Evolutionary conservation across 2,329 filamentous ascomycete genomes (phyloP).

Genomic region (Botryotinia convoluta): DNA sequence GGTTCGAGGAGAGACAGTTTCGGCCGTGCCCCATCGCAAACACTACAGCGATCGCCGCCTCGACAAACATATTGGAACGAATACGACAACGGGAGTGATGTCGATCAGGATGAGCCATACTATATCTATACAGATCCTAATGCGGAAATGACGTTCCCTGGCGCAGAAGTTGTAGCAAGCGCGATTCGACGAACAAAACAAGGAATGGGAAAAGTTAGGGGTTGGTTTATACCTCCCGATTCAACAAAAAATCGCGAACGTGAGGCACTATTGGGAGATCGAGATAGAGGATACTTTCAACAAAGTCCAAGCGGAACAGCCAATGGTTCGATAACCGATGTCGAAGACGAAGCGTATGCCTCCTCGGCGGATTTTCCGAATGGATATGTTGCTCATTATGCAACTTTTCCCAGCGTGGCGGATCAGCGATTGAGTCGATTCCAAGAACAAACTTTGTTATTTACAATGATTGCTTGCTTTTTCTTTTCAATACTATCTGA

Average conservation of each 20-base stretch:
- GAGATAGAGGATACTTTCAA: conserved; percentile 22
- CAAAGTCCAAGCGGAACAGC: conserved; percentile 33
- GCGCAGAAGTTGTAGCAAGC: conserved; percentile 50
- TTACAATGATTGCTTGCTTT: conserved; percentile 54
- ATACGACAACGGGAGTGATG: conserved; percentile 77
- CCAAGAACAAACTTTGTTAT: conserved; percentile 55
- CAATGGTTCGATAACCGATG: conserved; percentile 43
- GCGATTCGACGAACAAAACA: conserved; percentile 45
- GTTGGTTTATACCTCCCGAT: conserved; percentile 46
- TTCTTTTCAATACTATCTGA: conserved; percentile 61
- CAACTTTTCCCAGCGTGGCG: conserved; percentile 50
- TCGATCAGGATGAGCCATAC: conserved; percentile 57
- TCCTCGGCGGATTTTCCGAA: conserved; percentile 47
- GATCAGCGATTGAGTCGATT: conserved; percentile 51
- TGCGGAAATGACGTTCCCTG: conserved; percentile 56
- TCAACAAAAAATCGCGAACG: conserved; percentile 29
- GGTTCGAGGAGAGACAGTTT: conserved; percentile 28
- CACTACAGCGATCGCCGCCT: not conserved
- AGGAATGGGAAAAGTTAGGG: conserved; percentile 51
- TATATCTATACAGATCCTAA: conserved; percentile 74
- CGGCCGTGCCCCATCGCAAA: conserved; percentile 13
- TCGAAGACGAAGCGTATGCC: conserved; percentile 50
- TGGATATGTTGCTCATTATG: conserved; percentile 55
- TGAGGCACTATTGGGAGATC: conserved; percentile 33
- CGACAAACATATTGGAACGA: conserved; percentile 71